Base-by-base conservation (phyloP, 2,329 filamentous ascomycete species). In the Sporothrix mexicana region DNA sequence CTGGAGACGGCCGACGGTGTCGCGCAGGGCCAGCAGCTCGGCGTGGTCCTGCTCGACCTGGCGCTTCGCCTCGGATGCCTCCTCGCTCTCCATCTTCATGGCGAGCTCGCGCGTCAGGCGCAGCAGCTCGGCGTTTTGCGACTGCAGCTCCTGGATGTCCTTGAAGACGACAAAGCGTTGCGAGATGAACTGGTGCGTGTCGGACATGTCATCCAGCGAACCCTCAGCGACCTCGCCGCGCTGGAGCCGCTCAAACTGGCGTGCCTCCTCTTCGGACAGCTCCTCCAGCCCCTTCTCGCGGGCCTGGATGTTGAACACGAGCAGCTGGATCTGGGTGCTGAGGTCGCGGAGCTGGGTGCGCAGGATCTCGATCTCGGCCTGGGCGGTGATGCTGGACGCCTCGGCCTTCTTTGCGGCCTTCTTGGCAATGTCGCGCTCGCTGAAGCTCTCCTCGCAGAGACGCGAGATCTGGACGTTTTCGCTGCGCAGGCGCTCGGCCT, bases 101-200 rank as follows among this genome's bases (percentile, higher is more conserved):
- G 93, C 94, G 15, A 99, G 86, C 76, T 97, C 90, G 53, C 95
- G 90, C 4, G 94, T 93, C 77, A 97, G 90, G 68, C 91, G 90
- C 30, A 98, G 85, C 23, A 98, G 87, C 76, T 96, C 92, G 74
- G 92, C 87, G 76, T 99, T 98, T 84, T 97, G 94, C 73, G 92
- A 88, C 79, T 98, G 94, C 10, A 99, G 85, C 71, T 97, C 93
- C 73, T 89, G 86, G 53, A 98, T 89, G 76, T 94, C 91, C 78
- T 93, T 94, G 88, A 97, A 99, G 0, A 94, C 90, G 9, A 95
- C 92, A n/a, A 98, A 85, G 74, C 95, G 92, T 78, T 96, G 90
- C 41, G 92, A 96, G 77, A 99, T 97, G 80, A 97, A 92, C 72
- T 91, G 91, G 77, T 95, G 93, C 0, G 95, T 97, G 75, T 94